These are phyloP conservation scores for Moesziomyces sp. DNA, from an alignment of 1,284 basidiomycete genomes.

Conservation along the genomic window DNA sequence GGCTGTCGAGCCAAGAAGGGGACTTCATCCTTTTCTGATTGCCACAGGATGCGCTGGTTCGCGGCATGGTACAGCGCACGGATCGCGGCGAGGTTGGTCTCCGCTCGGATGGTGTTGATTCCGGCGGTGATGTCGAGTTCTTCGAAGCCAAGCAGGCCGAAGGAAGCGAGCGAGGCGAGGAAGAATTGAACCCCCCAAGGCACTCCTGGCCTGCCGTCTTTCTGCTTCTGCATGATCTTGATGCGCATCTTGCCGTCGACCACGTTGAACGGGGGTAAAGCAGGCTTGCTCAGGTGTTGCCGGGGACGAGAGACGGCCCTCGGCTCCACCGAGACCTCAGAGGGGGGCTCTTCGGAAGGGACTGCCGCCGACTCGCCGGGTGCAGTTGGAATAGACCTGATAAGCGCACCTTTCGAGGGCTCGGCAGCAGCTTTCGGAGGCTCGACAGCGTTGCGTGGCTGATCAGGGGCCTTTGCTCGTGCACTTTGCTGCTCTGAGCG, in stretches of 20 bases:
- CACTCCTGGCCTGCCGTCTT: constrained; percentile 13
- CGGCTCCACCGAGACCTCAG: too few species aligned
- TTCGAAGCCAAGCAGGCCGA: constrained; percentile 13
- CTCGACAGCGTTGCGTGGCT: background rate
- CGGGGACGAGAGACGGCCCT: background rate
- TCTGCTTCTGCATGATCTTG: constrained; percentile 16
- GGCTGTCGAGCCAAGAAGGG: constrained; percentile 14
- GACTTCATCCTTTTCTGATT: background rate
- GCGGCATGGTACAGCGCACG: constrained; percentile 11
- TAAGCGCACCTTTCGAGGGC: too few species aligned
- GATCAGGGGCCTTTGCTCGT: background rate
- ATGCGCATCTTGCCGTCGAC: constrained; percentile 12
- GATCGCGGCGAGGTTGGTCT: constrained; percentile 14
- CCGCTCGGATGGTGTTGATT: constrained; percentile 20
- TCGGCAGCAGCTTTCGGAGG: too few species aligned
- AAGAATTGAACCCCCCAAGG: constrained; percentile 37
- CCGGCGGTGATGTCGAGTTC: constrained; percentile 17
- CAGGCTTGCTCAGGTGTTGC: background rate
- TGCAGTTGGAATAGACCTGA: too few species aligned
- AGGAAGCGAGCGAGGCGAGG: constrained; percentile 27
- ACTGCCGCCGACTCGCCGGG: too few species aligned
- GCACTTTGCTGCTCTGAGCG: background rate
- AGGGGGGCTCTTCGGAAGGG: too few species aligned
- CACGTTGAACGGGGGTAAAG: constrained; percentile 12
- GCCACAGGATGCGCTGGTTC: constrained; percentile 24